Base-by-base conservation (phyloP, 2,329 filamentous ascomycete species). In the Aspergillus sp. region DNA sequence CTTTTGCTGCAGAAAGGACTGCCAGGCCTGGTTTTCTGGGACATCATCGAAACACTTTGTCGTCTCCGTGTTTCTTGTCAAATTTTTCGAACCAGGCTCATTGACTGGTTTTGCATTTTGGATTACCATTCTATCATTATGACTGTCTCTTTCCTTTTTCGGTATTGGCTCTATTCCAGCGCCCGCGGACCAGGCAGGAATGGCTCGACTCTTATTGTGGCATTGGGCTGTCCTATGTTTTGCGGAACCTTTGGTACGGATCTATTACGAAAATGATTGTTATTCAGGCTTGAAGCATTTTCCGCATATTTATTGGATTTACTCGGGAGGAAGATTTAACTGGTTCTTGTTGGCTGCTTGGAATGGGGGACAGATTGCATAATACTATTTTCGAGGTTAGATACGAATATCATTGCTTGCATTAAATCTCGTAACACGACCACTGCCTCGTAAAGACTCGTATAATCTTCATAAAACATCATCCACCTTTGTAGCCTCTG, bases 1-100 rank as follows among this genome's bases (percentile, higher is more conserved):
- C 54, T 10, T 35, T 46, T 6, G 25, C 25, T 30, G 17, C 13
- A 7, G 17, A 9, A 4, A 49, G 46, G 23, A 25, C 41, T 4
- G 25, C 25, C 25, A 46, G 45, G 15, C 45, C 46, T 19, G 27
- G 52, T 2, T 37, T 47, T n/a, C 41, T 43, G 19, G 50, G 49
- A 19, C 33, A 35, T 4, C 56, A 60, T 45, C 52, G 58, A 10
- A 55, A 52, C 43, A 59, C 58, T 22, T 44, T 55, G 42, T 60
- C 58, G 3, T 57, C 58, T 15, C 58, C 58, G 10, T 53, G 48
- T 44, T 54, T 53, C 25, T 43, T 59, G 33, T 49, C 49, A n/a
- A 20, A 32, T 7, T 20, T 25, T 7, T 20, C 17, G 10, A 42
- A 42, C 17, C 22, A 42, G 17, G 42, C 20, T 10, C 13, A 27